These are phyloP conservation scores for Lactarius evosmus DNA, from an alignment of 768 basidiomycete species.

Conservation along the genomic window DNA sequence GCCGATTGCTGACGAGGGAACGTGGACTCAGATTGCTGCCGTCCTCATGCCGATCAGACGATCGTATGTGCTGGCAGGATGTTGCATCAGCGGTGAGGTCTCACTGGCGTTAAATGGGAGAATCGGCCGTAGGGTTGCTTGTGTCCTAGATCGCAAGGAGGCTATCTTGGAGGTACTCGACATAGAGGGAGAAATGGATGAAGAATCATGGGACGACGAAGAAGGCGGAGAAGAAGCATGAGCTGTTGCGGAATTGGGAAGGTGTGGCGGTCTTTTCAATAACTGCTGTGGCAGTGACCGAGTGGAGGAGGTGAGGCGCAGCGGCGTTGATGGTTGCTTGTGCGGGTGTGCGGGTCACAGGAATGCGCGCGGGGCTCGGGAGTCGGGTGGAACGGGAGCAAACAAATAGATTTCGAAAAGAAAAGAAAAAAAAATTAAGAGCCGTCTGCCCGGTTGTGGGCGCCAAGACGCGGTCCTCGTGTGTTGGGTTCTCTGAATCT, in stretches of 20 bases:
- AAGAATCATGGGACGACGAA: conserved; percentile 29
- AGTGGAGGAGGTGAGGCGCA: conserved; percentile 18
- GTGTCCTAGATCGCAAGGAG: conserved; percentile 65
- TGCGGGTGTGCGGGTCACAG: conserved; percentile 3
- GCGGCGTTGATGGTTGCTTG: conserved; percentile 3
- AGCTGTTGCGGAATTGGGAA: neutral
- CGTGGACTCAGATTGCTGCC: conserved; percentile 45
- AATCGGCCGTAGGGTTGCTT: conserved; percentile 68
- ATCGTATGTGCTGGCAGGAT: conserved; percentile 52
- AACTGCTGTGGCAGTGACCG: conserved; percentile 5
- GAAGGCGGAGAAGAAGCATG: conserved; percentile 18
- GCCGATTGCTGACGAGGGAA: conserved; percentile 18
- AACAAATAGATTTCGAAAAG: conserved; percentile 1
- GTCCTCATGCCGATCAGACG: conserved; percentile 52
- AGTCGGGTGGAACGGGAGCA: conserved; percentile 3
- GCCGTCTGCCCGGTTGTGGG: conserved; percentile 10
- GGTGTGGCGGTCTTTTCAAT: neutral
- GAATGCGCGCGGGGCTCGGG: conserved; percentile 11
- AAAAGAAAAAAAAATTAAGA: conserved; percentile 8
- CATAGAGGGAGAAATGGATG: conserved; percentile 52
- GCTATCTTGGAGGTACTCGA: conserved; percentile 68
- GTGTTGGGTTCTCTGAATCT: conserved; percentile 63
- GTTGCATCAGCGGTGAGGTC: conserved; percentile 50
- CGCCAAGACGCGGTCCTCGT: conserved; percentile 50
- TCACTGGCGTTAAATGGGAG: conserved; percentile 73